Evolutionary conservation across 768 basidiomycete genomes (phyloP).

Genomic region (Porpolomopsis calyptriformis): DNA sequence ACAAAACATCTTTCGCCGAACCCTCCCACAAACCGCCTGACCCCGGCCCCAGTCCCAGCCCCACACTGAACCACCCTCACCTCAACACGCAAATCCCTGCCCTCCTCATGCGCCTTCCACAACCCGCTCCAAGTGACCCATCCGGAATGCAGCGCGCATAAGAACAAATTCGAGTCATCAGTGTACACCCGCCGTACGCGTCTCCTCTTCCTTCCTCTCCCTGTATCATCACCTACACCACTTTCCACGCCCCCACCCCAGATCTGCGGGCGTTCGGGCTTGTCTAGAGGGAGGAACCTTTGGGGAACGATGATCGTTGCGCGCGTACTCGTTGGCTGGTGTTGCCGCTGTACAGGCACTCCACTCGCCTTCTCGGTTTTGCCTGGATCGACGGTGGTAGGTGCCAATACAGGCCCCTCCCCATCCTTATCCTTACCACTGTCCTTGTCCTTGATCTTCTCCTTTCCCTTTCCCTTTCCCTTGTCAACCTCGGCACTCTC

Average conservation of each 20-base stretch:
- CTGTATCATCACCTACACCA: background rate
- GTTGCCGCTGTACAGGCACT: background rate
- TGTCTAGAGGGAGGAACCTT: conserved; percentile 43
- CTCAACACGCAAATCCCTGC: conserved; percentile 31
- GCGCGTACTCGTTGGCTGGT: conserved; percentile 28
- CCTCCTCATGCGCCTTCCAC: conserved; percentile 25
- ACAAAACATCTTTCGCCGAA: conserved; percentile 29
- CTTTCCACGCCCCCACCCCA: conserved; percentile 58
- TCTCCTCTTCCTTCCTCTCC: conserved; percentile 6
- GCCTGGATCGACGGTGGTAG: too few species aligned
- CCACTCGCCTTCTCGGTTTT: too few species aligned
- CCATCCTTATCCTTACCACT: conserved; percentile 11
- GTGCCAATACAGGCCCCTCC: too few species aligned
- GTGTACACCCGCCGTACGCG: conserved; percentile 55
- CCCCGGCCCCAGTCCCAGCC: conserved; percentile 5
- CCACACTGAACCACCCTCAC: conserved; percentile 31
- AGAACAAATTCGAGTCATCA: conserved; percentile 64
- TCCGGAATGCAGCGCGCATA: conserved; percentile 62
- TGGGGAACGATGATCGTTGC: conserved; percentile 51
- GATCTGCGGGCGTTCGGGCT: conserved; percentile 44
- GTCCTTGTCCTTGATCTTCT: conserved; percentile 8
- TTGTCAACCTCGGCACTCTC: background rate
- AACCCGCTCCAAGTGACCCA: conserved; percentile 39
- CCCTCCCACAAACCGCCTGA: conserved; percentile 17
- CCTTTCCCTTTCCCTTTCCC: background rate